Percentiles rank a stretch among this genome's conserved stretches.
These are phyloP conservation scores for Pilasporangium apinafurcum DNA, from an alignment of 352 stramenopile genomes.

Conservation along the genomic window DNA sequence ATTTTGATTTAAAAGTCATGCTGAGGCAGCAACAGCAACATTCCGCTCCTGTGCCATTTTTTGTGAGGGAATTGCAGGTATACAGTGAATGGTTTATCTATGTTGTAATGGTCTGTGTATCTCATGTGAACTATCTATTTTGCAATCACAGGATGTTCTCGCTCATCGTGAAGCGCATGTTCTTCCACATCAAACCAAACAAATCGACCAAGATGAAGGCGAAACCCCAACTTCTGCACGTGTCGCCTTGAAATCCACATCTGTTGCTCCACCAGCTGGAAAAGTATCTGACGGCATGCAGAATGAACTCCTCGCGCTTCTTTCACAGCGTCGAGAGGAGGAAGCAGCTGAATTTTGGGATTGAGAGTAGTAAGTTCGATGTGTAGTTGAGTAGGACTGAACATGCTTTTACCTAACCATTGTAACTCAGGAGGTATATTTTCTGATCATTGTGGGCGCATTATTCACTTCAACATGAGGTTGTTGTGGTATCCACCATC, in stretches of 20 bases:
- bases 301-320: slow-evolving; percentile 3
- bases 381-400: too few relatives aligned
- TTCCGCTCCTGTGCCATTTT: slow-evolving; percentile 15
- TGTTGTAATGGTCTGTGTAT: not conserved
- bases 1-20: slow-evolving; percentile 47
- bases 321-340: slow-evolving; percentile 2
- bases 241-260: too few relatives aligned
- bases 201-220: slow-evolving; percentile 27
- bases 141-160: slow-evolving; percentile 26
- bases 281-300: not conserved
- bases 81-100: not conserved
- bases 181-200: slow-evolving; percentile 21
- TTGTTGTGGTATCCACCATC: too few relatives aligned
- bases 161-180: slow-evolving; percentile 27
- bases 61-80: slow-evolving; percentile 39
- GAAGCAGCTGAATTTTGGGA: slow-evolving; percentile 1
- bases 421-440: too few relatives aligned
- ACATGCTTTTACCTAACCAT: too few relatives aligned
- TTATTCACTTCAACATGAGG: too few relatives aligned
- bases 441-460: too few relatives aligned
- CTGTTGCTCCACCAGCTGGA: too few relatives aligned
- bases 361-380: too few relatives aligned
- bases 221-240: not conserved
- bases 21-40: slow-evolving; percentile 27
- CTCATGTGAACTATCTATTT: too few relatives aligned